Conservation (phyloP, 75 land plant species). For the Pinus albicaulis region DNA sequence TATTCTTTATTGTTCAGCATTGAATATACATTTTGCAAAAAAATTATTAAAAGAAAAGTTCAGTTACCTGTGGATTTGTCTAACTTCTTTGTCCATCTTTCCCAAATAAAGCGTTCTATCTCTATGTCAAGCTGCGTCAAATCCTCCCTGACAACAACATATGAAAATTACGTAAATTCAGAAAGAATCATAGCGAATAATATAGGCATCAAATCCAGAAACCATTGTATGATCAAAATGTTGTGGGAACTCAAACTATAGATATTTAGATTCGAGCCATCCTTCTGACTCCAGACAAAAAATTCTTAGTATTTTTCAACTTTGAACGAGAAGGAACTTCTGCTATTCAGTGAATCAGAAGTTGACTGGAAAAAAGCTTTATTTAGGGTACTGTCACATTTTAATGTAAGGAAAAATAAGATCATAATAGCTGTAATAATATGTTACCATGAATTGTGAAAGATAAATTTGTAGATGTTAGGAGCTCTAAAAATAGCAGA, state of each 20-base stretch:
- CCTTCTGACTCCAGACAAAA: too few relatives aligned
- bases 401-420: not conserved
- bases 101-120: slow-evolving; percentile 6
- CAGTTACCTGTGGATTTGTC: not conserved
- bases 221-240: not conserved
- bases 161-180: not conserved
- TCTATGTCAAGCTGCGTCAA: slow-evolving; percentile 4
- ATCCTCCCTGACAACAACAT: slow-evolving; percentile 4
- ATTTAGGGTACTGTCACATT: not conserved
- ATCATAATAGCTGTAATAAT: too few relatives aligned
- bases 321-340: not conserved
- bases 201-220: not conserved
- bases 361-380: not conserved
- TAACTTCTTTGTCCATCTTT: not conserved
- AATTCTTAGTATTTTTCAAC: too few relatives aligned
- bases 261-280: not conserved
- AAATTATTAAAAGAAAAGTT: not conserved
- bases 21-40: too few relatives aligned
- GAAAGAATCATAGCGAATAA: not conserved
- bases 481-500: too few relatives aligned
- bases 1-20: too few relatives aligned
- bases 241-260: not conserved
- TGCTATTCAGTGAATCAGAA: not conserved
- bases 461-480: too few relatives aligned
- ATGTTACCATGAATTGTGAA: too few relatives aligned